A percentile compares a stretch with the other conserved stretches of the same genome.
These are phyloP conservation scores for Tetramitus jugosus DNA, from an alignment of 208 protist species.

Conservation along the genomic window DNA sequence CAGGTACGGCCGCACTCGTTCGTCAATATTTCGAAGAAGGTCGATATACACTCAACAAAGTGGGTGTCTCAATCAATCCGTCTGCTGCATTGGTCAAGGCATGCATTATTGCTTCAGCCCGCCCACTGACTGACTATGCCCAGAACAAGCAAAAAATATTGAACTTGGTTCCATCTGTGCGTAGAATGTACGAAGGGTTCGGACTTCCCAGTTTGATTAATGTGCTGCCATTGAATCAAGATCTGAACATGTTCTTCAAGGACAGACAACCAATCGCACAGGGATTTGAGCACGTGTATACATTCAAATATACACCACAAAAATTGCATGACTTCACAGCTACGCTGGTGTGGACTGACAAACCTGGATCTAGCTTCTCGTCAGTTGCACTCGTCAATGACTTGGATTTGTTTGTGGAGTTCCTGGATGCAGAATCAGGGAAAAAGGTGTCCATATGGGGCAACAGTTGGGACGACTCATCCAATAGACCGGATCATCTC, in stretches of 20 bases:
- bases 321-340: not conserved
- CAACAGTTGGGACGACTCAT: too few relatives aligned
- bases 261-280: not conserved
- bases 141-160: not conserved
- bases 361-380: not conserved
- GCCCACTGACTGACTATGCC: not conserved
- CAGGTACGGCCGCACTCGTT: conserved; percentile 63
- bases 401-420: conserved; percentile 3
- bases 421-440: too few relatives aligned
- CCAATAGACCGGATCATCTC: too few relatives aligned
- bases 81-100: conserved; percentile 52
- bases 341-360: conserved; percentile 10
- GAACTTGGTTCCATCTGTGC: not conserved
- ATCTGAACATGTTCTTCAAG: not conserved
- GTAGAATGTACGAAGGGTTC: not conserved
- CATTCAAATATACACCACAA: not conserved
- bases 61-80: conserved; percentile 31
- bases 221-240: not conserved
- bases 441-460: too few relatives aligned
- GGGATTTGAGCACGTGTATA: not conserved
- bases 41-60: conserved; percentile 35
- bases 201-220: conserved; percentile 4
- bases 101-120: conserved; percentile 34
- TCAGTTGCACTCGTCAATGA: conserved; percentile 7
- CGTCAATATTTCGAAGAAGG: conserved; percentile 64